Percentiles rank a stretch among this genome's conserved stretches.
These are phyloP conservation scores for Drosera capensis DNA, from an alignment of 148 eudicot genomes.

Conservation along the genomic window DNA sequence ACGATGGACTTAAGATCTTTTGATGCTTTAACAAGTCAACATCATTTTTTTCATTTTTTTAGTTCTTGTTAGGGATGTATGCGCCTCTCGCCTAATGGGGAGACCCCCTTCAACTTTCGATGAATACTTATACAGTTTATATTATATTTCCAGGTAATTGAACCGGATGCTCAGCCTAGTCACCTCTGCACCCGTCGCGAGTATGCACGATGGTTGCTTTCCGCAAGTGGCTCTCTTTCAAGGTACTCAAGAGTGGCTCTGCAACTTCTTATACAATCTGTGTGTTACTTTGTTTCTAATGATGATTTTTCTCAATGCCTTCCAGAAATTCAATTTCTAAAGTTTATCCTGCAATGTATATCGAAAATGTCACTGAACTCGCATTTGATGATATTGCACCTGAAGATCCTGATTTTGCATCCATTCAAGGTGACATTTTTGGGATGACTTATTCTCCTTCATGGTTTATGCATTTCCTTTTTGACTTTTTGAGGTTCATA, in stretches of 20 bases:
- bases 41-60: no score
- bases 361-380: constrained; percentile 79
- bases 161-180: constrained; percentile 79
- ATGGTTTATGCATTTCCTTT: no score
- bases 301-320: constrained; percentile 1
- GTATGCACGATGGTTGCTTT: constrained; percentile 95
- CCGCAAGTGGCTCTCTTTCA: constrained; percentile 83
- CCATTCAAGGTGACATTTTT: constrained; percentile 94
- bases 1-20: no score
- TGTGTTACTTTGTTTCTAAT: constrained; percentile 1
- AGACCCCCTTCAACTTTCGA: no score
- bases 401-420: constrained; percentile 87
- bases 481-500: constrained; percentile 1
- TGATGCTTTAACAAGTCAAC: no score
- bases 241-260: constrained; percentile 31
- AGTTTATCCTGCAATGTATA: constrained; percentile 97
- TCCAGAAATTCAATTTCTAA: constrained; percentile 61
- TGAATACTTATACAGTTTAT: no score
- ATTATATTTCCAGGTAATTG: constrained; percentile 51
- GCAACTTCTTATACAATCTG: constrained; percentile 1
- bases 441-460: no score
- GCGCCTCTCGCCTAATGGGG: no score
- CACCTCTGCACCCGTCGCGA: constrained; percentile 94
- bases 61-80: no score
- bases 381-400: constrained; percentile 94